Evolutionary conservation across 495 filamentous ascomycete genomes (phyloP).

Genomic region (Zalerion maritima): DNA sequence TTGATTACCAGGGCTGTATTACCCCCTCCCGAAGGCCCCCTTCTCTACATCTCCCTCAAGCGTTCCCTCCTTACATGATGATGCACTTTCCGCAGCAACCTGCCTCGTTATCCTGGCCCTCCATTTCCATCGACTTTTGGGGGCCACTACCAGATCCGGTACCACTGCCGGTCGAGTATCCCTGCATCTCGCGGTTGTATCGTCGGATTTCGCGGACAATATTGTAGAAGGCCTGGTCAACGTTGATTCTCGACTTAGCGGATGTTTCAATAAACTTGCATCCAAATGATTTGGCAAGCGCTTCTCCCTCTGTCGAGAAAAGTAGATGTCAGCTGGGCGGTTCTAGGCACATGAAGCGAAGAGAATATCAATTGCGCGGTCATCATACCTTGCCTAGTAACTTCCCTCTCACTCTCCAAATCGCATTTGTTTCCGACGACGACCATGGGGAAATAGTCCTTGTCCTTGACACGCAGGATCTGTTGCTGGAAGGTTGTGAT

Average conservation of each 20-base stretch:
- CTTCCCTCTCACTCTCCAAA: conserved; percentile 80
- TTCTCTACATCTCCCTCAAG: conserved; percentile 2
- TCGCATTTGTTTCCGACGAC: conserved; percentile 99
- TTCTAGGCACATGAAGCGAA: neutral
- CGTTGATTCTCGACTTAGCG: conserved; percentile 93
- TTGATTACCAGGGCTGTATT: conserved; percentile 3
- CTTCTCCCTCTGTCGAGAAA: conserved; percentile 61
- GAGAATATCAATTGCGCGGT: conserved; percentile 2
- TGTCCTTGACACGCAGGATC: conserved; percentile 95
- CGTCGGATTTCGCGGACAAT: conserved; percentile 92
- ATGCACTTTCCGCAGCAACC: conserved; percentile 82
- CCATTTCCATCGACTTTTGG: conserved; percentile 61
- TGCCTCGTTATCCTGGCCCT: conserved; percentile 49
- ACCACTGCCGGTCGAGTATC: conserved; percentile 51
- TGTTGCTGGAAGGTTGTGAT: conserved; percentile 98
- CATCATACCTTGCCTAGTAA: conserved; percentile 72
- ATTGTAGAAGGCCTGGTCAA: conserved; percentile 96
- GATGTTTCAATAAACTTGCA: conserved; percentile 99
- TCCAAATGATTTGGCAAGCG: conserved; percentile 69
- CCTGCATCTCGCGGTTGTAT: conserved; percentile 95
- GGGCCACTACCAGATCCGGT: conserved; percentile 47
- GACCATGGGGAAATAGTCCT: conserved; percentile 98
- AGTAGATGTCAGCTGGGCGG: conserved; percentile 13
- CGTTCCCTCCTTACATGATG: conserved; percentile 57
- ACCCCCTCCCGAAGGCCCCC: conserved; percentile 4